A percentile compares a stretch with the other conserved stretches of the same genome.
phyloP scores from a whole-genome alignment of 345 rosid genomes.

The Euphorbia tirucalli region DNA sequence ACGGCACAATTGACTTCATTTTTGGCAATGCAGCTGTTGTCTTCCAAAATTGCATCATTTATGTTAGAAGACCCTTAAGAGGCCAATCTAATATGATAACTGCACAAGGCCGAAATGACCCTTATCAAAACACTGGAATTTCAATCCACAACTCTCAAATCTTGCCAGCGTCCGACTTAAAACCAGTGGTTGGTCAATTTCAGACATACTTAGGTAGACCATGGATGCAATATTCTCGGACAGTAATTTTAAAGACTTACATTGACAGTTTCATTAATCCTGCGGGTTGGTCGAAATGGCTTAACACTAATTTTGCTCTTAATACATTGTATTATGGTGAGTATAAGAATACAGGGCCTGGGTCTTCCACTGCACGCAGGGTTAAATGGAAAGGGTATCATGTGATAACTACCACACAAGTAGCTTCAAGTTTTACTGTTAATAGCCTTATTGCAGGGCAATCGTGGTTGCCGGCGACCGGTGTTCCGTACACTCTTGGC shows the following conservation, averaged over 20 bases:
- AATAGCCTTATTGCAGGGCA: slow-evolving; percentile 24
- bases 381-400: slow-evolving; percentile 52
- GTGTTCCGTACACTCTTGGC: slow-evolving; percentile 26
- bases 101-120: slow-evolving; percentile 74
- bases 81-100: slow-evolving; percentile 75
- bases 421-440: slow-evolving; percentile 30
- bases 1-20: slow-evolving; percentile 82
- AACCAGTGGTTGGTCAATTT: slow-evolving; percentile 39
- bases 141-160: slow-evolving; percentile 61
- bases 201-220: slow-evolving; percentile 72
- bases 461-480: slow-evolving; percentile 33
- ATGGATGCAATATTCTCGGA: slow-evolving; percentile 68
- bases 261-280: slow-evolving; percentile 49
- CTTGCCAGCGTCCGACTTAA: slow-evolving; percentile 55
- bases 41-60: slow-evolving; percentile 66
- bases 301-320: slow-evolving; percentile 26
- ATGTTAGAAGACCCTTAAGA: slow-evolving; percentile 45
- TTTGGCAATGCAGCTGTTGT: slow-evolving; percentile 90
- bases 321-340: slow-evolving; percentile 46
- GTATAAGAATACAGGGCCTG: slow-evolving; percentile 47
- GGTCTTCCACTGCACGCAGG: slow-evolving; percentile 41
- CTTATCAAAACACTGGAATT: slow-evolving; percentile 72
- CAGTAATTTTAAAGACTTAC: slow-evolving; percentile 50
- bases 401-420: slow-evolving; percentile 16
- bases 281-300: slow-evolving; percentile 57